These are phyloP conservation scores for Psophocarpus tetragonolobus DNA, from an alignment of 306 rosid genomes.

Conservation along the genomic window DNA sequence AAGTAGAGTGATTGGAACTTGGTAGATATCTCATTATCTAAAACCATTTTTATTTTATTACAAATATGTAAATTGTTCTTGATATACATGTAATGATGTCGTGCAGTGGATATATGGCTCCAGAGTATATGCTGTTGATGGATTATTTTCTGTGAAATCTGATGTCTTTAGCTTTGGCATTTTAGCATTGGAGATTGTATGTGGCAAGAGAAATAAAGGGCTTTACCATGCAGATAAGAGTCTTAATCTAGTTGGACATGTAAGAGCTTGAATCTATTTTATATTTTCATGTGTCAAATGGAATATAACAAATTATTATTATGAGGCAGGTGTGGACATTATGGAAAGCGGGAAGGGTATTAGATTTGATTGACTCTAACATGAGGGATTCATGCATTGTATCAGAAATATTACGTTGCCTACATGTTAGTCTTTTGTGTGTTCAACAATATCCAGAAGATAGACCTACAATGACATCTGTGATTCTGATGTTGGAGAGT, in stretches of 20 bases:
- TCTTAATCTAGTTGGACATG: conserved; percentile 44
- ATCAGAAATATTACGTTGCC: conserved; percentile 38
- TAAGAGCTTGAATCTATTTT: conserved; percentile 18
- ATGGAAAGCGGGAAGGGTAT: conserved; percentile 43
- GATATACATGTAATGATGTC: background rate
- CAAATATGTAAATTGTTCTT: background rate
- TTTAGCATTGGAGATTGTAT: conserved; percentile 43
- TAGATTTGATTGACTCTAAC: conserved; percentile 37
- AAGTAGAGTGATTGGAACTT: conserved; percentile 46
- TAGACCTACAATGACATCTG: conserved; percentile 23
- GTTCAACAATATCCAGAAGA: conserved; percentile 46
- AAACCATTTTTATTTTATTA: background rate
- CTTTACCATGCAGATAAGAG: conserved; percentile 23
- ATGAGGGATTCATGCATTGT: background rate
- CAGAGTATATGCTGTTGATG: conserved; percentile 42
- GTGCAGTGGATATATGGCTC: conserved; percentile 54
- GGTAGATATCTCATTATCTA: conserved; percentile 28
- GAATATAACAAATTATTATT: background rate
- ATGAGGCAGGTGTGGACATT: conserved; percentile 45
- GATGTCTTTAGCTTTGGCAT: conserved; percentile 42
- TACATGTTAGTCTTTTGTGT: conserved; percentile 52
- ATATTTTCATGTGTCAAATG: background rate
- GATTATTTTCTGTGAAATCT: conserved; percentile 40
- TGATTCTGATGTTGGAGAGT: conserved; percentile 43
- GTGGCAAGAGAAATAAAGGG: conserved; percentile 47